Percentiles rank a stretch among this genome's conserved stretches.
phyloP scores from a whole-genome alignment of 345 rosid genomes.

The Tarenaya hassleriana region DNA sequence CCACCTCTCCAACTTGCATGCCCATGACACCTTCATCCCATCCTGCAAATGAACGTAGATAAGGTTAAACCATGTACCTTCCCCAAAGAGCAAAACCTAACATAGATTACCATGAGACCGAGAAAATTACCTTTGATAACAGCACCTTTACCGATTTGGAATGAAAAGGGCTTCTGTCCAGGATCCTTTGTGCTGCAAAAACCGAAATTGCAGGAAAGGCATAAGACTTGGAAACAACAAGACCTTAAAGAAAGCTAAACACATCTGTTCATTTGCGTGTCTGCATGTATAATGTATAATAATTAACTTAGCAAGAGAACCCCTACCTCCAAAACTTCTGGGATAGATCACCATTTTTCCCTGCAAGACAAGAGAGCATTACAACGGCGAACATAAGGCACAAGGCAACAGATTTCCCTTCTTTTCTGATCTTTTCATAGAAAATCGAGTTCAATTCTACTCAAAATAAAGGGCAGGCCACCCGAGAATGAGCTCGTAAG shows the following conservation, averaged over 20 bases:
- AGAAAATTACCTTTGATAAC: conserved; percentile 61
- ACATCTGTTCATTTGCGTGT: neutral
- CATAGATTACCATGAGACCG: too few species aligned
- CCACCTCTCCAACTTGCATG: conserved; percentile 91
- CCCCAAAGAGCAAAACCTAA: too few species aligned
- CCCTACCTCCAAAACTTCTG: conserved; percentile 90
- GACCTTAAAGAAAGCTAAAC: too few species aligned
- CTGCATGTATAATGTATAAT: too few species aligned
- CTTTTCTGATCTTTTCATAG: too few species aligned
- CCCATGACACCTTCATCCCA: conserved; percentile 99
- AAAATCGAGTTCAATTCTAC: too few species aligned
- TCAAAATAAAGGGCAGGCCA: conserved; percentile 4
- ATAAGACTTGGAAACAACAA: too few species aligned
- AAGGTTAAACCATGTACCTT: neutral
- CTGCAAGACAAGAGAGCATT: conserved; percentile 33
- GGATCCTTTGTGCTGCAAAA: conserved; percentile 73
- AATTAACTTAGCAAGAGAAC: too few species aligned
- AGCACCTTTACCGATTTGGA: conserved; percentile 71
- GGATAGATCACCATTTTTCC: conserved; percentile 77
- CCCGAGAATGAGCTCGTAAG: neutral
- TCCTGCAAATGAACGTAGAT: conserved; percentile 38
- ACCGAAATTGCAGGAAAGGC: conserved; percentile 9
- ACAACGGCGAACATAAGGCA: neutral
- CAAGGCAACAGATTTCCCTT: too few species aligned
- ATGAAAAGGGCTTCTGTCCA: conserved; percentile 74